Base-by-base conservation (phyloP, 257 asterid genomes). In the Euphrasia confusa region DNA sequence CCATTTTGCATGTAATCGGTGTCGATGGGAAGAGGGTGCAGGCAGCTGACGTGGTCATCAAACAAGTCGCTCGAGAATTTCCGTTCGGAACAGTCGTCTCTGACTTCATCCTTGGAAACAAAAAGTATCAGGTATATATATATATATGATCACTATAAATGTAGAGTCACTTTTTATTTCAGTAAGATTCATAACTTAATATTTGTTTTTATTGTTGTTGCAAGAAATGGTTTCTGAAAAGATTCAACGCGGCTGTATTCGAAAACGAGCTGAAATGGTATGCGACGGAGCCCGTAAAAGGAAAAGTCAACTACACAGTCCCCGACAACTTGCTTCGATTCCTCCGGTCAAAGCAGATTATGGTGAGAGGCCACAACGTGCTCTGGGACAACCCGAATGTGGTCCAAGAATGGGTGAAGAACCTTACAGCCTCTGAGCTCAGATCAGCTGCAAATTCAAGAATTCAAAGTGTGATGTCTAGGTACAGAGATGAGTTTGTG, bases 61-160 rank as follows among this genome's bases (percentile, higher is more conserved):
- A 79, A 67, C 91, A 86, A 67, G 70, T 72, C 7, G 78, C 87
- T 18, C 78, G 71, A 28, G 95, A 83, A 52, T 83, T 86, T 40
- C 83, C 80, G 2, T 74, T 86, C 10, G 95, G 91, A 65, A 70
- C 85, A n/a, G 80, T 86, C 44, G 78, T 83, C 32, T 69, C 86
- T 30, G 40, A 39, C 8, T 66, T 75, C 40, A 83, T 86, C 40
- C n/a, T 86, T 14, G 82, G 79, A 21, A 78, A 86, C 59, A 12
- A 48, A 42, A 67, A 69, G 2, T 86, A 86, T 63, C 90, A 82
- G 71, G 92, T 81, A 54, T 27, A 24, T 0, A 4, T 10, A 88
- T 81, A 54, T 27, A 24, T 0, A 4, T 10, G 10, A 39, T 39
- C 45, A 39, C 24, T 21, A 21, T 21, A 21, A 0, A 21, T 21